Evolutionary conservation across 495 filamentous ascomycete species (phyloP).

Genomic region (Lichenothelia convexa): DNA sequence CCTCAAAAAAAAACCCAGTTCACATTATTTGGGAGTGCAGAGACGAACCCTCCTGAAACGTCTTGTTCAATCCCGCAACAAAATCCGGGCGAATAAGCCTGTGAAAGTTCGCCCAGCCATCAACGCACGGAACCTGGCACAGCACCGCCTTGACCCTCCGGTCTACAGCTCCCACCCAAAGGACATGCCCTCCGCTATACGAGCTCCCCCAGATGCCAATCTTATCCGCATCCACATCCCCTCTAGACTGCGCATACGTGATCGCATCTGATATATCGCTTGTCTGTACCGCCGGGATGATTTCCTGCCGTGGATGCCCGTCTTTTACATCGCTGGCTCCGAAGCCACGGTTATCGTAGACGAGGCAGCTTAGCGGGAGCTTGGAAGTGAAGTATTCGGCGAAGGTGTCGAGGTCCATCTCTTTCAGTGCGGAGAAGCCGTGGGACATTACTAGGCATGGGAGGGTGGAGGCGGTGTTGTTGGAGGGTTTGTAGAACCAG

Average conservation of each 20-base stretch:
- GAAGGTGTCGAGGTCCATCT: conserved; percentile 15
- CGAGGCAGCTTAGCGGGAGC: conserved; percentile 12
- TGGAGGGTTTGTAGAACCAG: conserved; percentile 10
- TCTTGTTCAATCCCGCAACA: conserved; percentile 2
- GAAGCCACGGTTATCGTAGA: conserved; percentile 23
- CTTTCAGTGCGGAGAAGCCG: conserved; percentile 17
- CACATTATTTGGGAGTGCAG: not conserved
- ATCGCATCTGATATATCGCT: conserved; percentile 20
- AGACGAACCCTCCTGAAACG: conserved; percentile 7
- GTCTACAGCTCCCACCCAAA: conserved; percentile 19
- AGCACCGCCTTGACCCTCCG: conserved; percentile 20
- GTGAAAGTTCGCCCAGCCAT: conserved; percentile 9
- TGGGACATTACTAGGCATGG: conserved; percentile 19
- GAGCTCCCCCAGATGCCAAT: conserved; percentile 22
- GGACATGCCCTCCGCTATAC: conserved; percentile 18
- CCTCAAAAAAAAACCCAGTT: not conserved
- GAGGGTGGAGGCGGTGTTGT: conserved; percentile 1
- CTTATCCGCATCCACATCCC: conserved; percentile 12
- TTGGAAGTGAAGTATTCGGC: conserved; percentile 14
- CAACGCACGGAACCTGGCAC: conserved; percentile 11
- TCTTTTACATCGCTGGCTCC: conserved; percentile 16
- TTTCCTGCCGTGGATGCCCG: conserved; percentile 17
- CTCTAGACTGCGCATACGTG: conserved; percentile 13
- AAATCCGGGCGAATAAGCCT: conserved; percentile 9
- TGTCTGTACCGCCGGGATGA: conserved; percentile 16